Base-by-base conservation (phyloP, 2,329 filamentous ascomycete genomes). In the Purpureocillium lavendulum region DNA sequence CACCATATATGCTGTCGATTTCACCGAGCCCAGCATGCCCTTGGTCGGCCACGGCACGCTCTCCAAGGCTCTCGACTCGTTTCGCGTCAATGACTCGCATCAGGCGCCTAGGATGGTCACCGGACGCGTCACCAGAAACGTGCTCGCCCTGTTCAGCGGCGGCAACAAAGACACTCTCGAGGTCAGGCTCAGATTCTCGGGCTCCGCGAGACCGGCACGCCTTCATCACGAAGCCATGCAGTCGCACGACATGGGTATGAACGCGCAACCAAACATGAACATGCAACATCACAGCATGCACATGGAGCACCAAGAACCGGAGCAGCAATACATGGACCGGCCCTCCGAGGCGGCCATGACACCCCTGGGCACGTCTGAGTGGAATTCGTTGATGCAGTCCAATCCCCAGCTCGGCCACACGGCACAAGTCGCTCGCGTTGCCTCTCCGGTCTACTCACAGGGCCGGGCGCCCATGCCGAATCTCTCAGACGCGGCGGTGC, bases 1-100 rank as follows among this genome's bases (percentile, higher is more conserved):
- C 64, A 92, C 88, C n/a, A 81, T 98, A 41, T 98, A 98, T 63
- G 88, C 90, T 24, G 87, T 87, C 66, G 92, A 98, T 61, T 97
- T 90, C 61, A 96, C 92, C 11, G 92, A 98, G 64, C 85, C 86
- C 47, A 89, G 96, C 56, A 87, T 82, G 14, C 92, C 94, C 39
- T 73, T 97, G 40, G 90, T 96, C 17, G 92, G 92, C 16, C 90
- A 98, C 62, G 92, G 94, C 39, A 87, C 97, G 80, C 71, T 98
- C 15, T 97, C 92, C 30, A 84, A 84, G 75, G 79, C 82, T 16
- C 70, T 97, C 34, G 77, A 56, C 55, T 57, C 62, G 3, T 54
- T 65, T 47, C 50, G 51, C 18, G 47, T 49, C 28, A 52, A 61
- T 18, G 45, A 49, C 67, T 14, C 66, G 70, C 18, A 70, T 36